Evolutionary conservation across 2,329 filamentous ascomycete species (phyloP), one percentile per base, ranked within the genome.

Genomic region (Fusarium sp.): DNA sequence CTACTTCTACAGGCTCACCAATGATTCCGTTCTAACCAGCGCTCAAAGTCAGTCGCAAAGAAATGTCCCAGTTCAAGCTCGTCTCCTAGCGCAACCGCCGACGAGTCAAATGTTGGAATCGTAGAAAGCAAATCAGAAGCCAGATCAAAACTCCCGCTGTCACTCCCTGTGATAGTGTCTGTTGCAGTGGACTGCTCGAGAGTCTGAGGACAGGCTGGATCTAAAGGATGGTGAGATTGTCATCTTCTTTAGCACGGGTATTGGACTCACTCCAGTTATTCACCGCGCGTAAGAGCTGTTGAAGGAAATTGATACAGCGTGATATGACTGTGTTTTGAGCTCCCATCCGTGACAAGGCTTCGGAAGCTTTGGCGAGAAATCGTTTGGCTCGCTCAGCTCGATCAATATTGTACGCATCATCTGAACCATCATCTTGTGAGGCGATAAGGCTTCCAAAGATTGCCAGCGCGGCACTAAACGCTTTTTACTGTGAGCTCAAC

Each of bases 391-490:
- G 51, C 15, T 31, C 27, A 23, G 41, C 18, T 3, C 36, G 37
- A 39, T 41, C 51, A 13, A 13, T 41, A n/a, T 37, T 31, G 2
- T 9, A 15, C 6, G 15, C 15, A 9, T 28, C 18, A 7, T 54
- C 51, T 31, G n/a, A 7, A 41, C 16, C n/a, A 10, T 9, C 13
- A 28, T 54, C 37, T 40, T 40, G 37, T 6, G 27, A 54, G 12
- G 30, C 41, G 18, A 54, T 13, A 28, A 54, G 51, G 27, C 51
- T 41, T 43, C 51, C 51, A 30, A 54, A 54, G 10, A 54, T 41
- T 11, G 51, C 51, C 11, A 54, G 37, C 41, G 51, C 34, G 40
- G 51, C 51, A 34, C 51, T 54, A n/a, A 54, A 54, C 2, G 51
- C 51, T 54, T 27, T 34, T 8, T 37, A 27, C 16, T 10, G 47